phyloP scores from a whole-genome alignment of 129 eudicot species.

The Lactuca sativa region DNA sequence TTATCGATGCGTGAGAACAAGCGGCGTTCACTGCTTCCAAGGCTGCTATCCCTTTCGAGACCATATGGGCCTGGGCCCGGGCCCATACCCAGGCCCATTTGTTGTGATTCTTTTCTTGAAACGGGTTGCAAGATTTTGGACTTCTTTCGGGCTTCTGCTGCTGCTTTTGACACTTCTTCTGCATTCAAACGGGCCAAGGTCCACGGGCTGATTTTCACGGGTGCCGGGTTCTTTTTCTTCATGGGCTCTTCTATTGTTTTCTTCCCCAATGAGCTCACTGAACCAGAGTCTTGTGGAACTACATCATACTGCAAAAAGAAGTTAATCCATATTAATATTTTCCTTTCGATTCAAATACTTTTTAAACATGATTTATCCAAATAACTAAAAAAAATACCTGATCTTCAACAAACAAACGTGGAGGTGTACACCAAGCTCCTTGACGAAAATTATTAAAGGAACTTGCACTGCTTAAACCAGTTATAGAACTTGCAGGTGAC shows the following conservation, averaged over 20 bases:
- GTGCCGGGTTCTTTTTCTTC: conserved; percentile 75
- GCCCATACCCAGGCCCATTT: conserved; percentile 22
- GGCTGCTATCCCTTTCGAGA: conserved; percentile 61
- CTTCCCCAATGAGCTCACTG: conserved; percentile 86
- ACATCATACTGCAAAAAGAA: conserved; percentile 71
- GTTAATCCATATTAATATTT: not conserved
- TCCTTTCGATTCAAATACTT: not conserved
- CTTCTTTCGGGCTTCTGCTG: conserved; percentile 95
- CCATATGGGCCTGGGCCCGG: conserved; percentile 30
- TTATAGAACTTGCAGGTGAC: conserved; percentile 91
- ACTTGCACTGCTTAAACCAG: conserved; percentile 94
- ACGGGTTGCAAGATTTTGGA: conserved; percentile 89
- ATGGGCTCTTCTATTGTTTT: conserved; percentile 54
- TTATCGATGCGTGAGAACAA: conserved; percentile 49
- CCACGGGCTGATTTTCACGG: conserved; percentile 98
- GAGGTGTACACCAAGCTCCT: conserved; percentile 99
- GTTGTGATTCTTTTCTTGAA: conserved; percentile 41
- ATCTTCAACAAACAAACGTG: conserved; percentile 90
- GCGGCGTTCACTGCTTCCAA: conserved; percentile 68
- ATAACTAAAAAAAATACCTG: conserved; percentile 49
- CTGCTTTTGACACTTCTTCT: conserved; percentile 89
- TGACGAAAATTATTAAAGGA: conserved; percentile 80
- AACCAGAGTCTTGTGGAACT: conserved; percentile 79
- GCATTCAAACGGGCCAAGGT: conserved; percentile 88
- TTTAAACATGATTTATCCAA: too few relatives aligned